These are phyloP conservation scores for Coffea eugenioides DNA, from an alignment of 257 asterid genomes.

Conservation along the genomic window DNA sequence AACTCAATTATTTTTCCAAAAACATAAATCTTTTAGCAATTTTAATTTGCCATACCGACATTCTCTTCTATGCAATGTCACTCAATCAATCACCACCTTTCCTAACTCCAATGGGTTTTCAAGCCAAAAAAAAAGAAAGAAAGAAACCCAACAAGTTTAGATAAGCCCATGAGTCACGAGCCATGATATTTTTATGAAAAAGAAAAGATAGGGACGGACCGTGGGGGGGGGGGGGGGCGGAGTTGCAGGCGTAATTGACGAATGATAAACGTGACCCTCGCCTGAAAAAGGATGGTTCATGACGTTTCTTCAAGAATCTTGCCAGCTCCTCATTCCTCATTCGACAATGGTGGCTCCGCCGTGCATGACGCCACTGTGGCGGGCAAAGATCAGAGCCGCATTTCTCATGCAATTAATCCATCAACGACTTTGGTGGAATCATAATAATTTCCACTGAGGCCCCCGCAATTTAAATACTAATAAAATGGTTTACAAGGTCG, in stretches of 20 bases:
- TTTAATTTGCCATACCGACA: too few species aligned
- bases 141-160: not conserved
- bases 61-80: too few species aligned
- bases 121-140: too few species aligned
- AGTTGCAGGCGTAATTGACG: not conserved
- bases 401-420: not conserved
- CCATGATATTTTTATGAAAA: not conserved
- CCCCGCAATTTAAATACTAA: not conserved
- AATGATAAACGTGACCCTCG: not conserved
- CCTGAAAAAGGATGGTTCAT: not conserved
- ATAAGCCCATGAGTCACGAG: not conserved
- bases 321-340: not conserved
- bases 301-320: not conserved
- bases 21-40: too few species aligned
- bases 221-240: not conserved
- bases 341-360: not conserved
- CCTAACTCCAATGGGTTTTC: too few species aligned
- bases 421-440: not conserved
- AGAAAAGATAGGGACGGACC: not conserved
- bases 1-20: too few species aligned
- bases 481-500: not conserved
- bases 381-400: not conserved
- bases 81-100: too few species aligned
- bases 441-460: not conserved
- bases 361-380: constrained; percentile 3